Base-by-base conservation (phyloP, 306 rosid genomes). In the Castanea crenata region DNA sequence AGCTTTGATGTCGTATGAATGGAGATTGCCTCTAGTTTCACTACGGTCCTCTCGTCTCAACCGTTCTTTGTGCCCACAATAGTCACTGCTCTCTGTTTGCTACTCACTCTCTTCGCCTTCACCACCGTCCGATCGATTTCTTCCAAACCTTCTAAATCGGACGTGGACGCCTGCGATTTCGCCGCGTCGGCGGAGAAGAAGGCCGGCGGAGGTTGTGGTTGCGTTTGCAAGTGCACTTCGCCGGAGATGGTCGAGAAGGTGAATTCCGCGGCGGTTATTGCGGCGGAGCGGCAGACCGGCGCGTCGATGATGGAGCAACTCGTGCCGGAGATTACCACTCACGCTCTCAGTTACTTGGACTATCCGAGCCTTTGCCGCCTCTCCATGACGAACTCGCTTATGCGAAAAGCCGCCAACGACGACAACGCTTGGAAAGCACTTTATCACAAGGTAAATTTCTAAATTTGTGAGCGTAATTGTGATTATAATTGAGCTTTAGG, bases 301-400 rank as follows among this genome's bases (percentile, higher is more conserved):
- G 96, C 92, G 23, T 96, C 99, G 34, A 96, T 96, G 99, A 96
- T 96, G 99, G 99, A 96, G 87, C 96, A 96, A 77, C 82, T 96
- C 85, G 99, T 96, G 83, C 98, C 99, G 72, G 99, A 96, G 90
- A 96, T 96, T 82, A 96, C 92, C 1, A 93, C 99, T 3, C 98
- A 96, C 75, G 98, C 99, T 34, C 92, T 96, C 20, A 96, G 99
- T 85, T 96, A 96, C 87, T 89, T 96, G 94, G 99, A 96, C 84
- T 96, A 86, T 76, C 93, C 96, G 5, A 96, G 99, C 67, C 83
- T 96, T 38, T 96, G 99, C 72, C 95, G 97, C 29, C 92, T 96
- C 67, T 96, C 99, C 0, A 96, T 96, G 99, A 96, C 99, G 23
- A 96, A 93, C 85, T 90, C 97, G 25, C 87, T 85, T 76, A 96